Conservation (phyloP, 176 grass and related monocot genomes). For the Alloteropsis semialata region DNA sequence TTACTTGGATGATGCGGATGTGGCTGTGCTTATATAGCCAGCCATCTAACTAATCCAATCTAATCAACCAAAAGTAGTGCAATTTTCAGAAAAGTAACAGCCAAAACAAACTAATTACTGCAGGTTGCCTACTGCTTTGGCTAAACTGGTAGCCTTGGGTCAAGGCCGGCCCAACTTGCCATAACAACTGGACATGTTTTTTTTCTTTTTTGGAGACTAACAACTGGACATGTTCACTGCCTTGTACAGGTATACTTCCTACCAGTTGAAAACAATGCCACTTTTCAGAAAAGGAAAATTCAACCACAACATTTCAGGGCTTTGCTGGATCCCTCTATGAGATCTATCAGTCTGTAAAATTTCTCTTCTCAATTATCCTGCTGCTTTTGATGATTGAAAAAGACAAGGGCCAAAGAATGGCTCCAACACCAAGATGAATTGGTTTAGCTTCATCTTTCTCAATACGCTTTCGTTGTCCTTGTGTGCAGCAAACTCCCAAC, state of each 20-base stretch:
- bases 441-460: not conserved
- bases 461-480: not conserved
- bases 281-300: not conserved
- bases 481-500: not conserved
- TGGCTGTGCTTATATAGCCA: no score
- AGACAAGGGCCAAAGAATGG: not conserved
- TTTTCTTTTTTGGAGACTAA: no score
- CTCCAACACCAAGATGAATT: slow-evolving; percentile 2
- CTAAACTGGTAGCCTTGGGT: no score
- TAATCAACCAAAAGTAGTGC: no score
- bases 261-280: not conserved
- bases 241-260: not conserved
- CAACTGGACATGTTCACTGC: no score
- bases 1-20: no score
- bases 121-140: no score
- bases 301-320: not conserved
- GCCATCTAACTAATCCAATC: no score
- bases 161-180: no score
- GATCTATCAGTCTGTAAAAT: not conserved
- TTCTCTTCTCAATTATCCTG: not conserved
- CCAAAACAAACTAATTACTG: no score
- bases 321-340: not conserved
- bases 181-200: no score
- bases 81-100: no score
- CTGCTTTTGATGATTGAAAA: not conserved